Conservation (phyloP, 2,329 filamentous ascomycete species). For the Xylaria digitata region DNA sequence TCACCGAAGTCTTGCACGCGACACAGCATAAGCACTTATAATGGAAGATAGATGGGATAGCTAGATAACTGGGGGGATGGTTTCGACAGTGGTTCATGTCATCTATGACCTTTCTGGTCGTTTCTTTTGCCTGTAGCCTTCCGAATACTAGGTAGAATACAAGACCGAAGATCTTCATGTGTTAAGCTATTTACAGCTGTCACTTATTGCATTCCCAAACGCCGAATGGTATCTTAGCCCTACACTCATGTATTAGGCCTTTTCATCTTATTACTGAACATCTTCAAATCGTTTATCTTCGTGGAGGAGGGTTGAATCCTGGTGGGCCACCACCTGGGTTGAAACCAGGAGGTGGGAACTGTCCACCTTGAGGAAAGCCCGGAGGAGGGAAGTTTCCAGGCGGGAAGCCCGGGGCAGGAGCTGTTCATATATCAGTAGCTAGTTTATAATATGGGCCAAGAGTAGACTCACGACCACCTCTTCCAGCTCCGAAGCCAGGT, state of each 20-base stretch:
- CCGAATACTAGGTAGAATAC: slow-evolving; percentile 33
- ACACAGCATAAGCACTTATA: slow-evolving; percentile 4
- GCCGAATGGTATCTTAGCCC: slow-evolving; percentile 43
- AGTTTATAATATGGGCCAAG: slow-evolving; percentile 15
- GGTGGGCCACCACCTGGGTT: slow-evolving; percentile 64
- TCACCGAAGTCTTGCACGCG: slow-evolving; percentile 21
- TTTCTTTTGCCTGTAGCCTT: slow-evolving; percentile 36
- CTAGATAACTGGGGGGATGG: background rate
- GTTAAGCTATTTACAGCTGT: slow-evolving; percentile 42
- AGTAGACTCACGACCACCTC: slow-evolving; percentile 65
- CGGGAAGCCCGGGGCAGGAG: slow-evolving; percentile 45
- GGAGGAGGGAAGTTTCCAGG: slow-evolving; percentile 60
- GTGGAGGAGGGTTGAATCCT: slow-evolving; percentile 80
- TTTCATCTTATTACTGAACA: slow-evolving; percentile 27
- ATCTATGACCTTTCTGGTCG: slow-evolving; percentile 28
- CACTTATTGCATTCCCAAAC: slow-evolving; percentile 48
- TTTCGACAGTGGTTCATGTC: slow-evolving; percentile 2
- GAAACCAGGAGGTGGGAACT: slow-evolving; percentile 64
- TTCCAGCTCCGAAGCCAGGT: slow-evolving; percentile 61
- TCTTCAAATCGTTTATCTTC: slow-evolving; percentile 58
- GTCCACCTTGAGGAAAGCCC: slow-evolving; percentile 57
- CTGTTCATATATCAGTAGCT: slow-evolving; percentile 41
- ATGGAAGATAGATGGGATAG: background rate
- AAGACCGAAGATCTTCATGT: slow-evolving; percentile 36
- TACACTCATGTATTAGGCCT: slow-evolving; percentile 19